Conservation (phyloP, 352 stramenopile genomes). For the Globisporangium acanthophoron region DNA sequence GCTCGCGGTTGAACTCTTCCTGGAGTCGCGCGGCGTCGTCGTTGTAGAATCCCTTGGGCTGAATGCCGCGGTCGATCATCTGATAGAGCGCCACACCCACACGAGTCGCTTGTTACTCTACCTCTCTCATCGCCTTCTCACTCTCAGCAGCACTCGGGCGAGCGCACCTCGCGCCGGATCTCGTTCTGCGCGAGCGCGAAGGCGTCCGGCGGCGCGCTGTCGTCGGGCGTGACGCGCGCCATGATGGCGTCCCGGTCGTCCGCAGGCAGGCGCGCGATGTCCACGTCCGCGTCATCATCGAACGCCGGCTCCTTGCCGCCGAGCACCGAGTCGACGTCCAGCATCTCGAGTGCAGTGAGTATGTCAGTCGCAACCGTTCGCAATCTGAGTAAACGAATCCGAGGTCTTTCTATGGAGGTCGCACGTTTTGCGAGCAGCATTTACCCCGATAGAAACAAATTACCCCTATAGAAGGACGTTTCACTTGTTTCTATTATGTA, state of each 20-base stretch:
- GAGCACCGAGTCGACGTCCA: slow-evolving; percentile 31
- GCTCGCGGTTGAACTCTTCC: slow-evolving; percentile 73
- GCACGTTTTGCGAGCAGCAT: not conserved
- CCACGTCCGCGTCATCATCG: slow-evolving; percentile 69
- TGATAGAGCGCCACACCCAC: slow-evolving; percentile 10
- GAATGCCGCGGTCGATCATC: slow-evolving; percentile 81
- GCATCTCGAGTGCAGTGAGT: slow-evolving; percentile 11
- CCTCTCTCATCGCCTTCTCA: not conserved
- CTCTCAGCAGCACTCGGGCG: not conserved
- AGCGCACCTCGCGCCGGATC: slow-evolving; percentile 61
- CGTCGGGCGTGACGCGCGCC: slow-evolving; percentile 55
- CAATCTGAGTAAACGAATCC: no score
- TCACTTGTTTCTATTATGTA: not conserved
- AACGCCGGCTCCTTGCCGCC: slow-evolving; percentile 35
- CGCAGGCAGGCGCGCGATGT: slow-evolving; percentile 48
- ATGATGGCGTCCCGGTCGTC: slow-evolving; percentile 69
- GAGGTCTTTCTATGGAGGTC: not conserved
- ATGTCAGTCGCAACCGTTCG: no score
- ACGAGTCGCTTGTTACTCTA: not conserved
- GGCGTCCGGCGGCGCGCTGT: slow-evolving; percentile 56
- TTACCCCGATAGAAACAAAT: not conserved
- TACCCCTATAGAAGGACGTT: not conserved
- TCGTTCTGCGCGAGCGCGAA: slow-evolving; percentile 78
- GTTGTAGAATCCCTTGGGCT: slow-evolving; percentile 84
- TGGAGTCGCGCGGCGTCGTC: slow-evolving; percentile 76